phyloP scores from a whole-genome alignment of 192 early-diverging fungal species.

The Coemansia brasiliensis region DNA sequence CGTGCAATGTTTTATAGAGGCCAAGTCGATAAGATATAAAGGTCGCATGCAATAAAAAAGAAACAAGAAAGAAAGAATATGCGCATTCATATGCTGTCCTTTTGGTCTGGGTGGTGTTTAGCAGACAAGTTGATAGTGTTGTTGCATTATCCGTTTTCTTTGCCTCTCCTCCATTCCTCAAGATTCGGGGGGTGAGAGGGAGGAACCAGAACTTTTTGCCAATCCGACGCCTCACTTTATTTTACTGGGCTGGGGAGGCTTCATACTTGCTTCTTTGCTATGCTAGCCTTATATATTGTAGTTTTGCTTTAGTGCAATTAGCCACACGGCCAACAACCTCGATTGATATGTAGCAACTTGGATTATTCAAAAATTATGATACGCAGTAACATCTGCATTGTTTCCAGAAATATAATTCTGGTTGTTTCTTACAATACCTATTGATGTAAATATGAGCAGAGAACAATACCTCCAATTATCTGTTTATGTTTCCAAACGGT shows the following conservation, averaged over 20 bases:
- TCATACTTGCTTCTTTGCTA: background rate
- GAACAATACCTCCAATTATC: too few relatives aligned
- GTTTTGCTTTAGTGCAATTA: too few relatives aligned
- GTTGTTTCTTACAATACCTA: background rate
- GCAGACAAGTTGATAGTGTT: background rate
- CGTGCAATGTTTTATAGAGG: too few relatives aligned
- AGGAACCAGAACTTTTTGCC: background rate
- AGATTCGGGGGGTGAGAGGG: slow-evolving; percentile 11
- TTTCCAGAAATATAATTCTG: background rate
- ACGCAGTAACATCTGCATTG: slow-evolving; percentile 7
- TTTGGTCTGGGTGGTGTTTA: background rate
- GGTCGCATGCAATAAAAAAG: background rate
- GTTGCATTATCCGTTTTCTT: slow-evolving; percentile 2
- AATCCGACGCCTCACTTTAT: slow-evolving; percentile 6
- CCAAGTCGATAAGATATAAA: background rate
- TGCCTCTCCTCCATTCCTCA: slow-evolving; percentile 17
- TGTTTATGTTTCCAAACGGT: too few relatives aligned
- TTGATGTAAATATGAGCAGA: too few relatives aligned
- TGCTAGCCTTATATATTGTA: background rate
- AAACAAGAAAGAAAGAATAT: background rate
- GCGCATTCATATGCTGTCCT: too few relatives aligned
- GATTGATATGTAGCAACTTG: slow-evolving; percentile 2
- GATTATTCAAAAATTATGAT: slow-evolving; percentile 3
- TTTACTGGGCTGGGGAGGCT: background rate
- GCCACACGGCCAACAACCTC: background rate